Evolutionary conservation across 2,329 filamentous ascomycete species (phyloP), one percentile per base, ranked within the genome.

Genomic region (Volutella citrinella): DNA sequence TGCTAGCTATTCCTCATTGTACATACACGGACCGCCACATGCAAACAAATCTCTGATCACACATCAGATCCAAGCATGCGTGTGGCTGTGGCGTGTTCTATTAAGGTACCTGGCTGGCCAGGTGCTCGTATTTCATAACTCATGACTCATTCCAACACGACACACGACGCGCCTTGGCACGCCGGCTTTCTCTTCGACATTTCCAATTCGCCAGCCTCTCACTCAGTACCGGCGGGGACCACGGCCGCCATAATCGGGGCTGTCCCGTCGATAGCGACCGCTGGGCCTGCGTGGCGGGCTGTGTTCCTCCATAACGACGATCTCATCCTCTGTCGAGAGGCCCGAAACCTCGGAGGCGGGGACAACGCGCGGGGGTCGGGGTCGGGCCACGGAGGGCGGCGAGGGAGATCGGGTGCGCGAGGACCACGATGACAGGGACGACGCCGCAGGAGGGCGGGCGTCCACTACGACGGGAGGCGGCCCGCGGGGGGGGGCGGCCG

Each of bases 271-370:
- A 8, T 47, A 29, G 13, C 49, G 43, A 20, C 49, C 42, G 20
- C 50, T 48, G 18, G 25, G 27, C 14, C 43, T 43, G 41, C 20
- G 51, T 31, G 54, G 46, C 20, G 52, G 45, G 8, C 45, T 54
- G 32, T 59, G 52, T 48, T 63, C 59, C 42, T 63, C 59, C 26
- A 59, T 52, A 12, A 63, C 59, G 2, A 62, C 51, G 11, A 62
- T 56, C 56, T 71, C 66, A 27, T 65, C 61, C 6, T 62, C 55
- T 10, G 31, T 54, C 37, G 29, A 59, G 46, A 26, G 57, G 53
- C 10, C 59, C 56, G 19, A 53, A 43, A 37, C 43, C 19, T 42
- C 42, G 4, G 49, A 45, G 32, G 52, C 41, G 19, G 45, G 47
- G 7, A 51, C 46, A 11, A 49, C 51, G 12, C 53, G 55, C 8